Evolutionary conservation across 805 yeast genomes (phyloP).

Genomic region (Pichia manshurica): DNA sequence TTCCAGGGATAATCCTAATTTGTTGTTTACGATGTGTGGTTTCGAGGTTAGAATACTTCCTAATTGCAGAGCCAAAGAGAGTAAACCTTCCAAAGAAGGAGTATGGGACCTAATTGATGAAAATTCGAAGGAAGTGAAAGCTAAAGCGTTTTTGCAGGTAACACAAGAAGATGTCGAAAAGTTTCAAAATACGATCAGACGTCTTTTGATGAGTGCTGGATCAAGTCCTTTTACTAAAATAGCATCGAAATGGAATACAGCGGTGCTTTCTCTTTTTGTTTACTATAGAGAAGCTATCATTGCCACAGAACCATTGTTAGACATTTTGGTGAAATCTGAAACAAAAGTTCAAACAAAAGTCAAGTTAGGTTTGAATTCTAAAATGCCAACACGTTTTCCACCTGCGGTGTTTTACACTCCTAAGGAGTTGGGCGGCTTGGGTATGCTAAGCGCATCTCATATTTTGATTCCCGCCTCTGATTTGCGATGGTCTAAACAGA

Average conservation of each 20-base stretch:
- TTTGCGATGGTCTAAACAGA: slow-evolving; percentile 83
- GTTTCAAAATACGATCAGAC: slow-evolving; percentile 80
- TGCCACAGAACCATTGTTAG: slow-evolving; percentile 71
- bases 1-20: slow-evolving; percentile 82
- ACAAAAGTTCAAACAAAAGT: slow-evolving; percentile 91
- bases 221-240: slow-evolving; percentile 92
- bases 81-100: slow-evolving; percentile 59
- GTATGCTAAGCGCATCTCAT: slow-evolving; percentile 97
- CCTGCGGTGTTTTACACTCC: slow-evolving; percentile 99
- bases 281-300: slow-evolving; percentile 92
- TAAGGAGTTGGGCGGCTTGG: slow-evolving; percentile 93
- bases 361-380: slow-evolving; percentile 90
- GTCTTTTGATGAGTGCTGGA: slow-evolving; percentile 91
- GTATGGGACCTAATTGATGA: slow-evolving; percentile 84
- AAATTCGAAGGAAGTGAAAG: slow-evolving; percentile 74
- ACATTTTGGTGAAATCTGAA: slow-evolving; percentile 81
- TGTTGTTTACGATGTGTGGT: slow-evolving; percentile 88
- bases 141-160: slow-evolving; percentile 81
- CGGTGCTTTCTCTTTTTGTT: slow-evolving; percentile 76
- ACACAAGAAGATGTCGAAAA: slow-evolving; percentile 71
- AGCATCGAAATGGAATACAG: slow-evolving; percentile 94
- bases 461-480: slow-evolving; percentile 92
- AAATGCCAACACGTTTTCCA: slow-evolving; percentile 98
- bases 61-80: slow-evolving; percentile 49
- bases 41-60: slow-evolving; percentile 90